Base-by-base conservation (phyloP, 73 alveolate genomes). In the Blepharisma stoltei region DNA sequence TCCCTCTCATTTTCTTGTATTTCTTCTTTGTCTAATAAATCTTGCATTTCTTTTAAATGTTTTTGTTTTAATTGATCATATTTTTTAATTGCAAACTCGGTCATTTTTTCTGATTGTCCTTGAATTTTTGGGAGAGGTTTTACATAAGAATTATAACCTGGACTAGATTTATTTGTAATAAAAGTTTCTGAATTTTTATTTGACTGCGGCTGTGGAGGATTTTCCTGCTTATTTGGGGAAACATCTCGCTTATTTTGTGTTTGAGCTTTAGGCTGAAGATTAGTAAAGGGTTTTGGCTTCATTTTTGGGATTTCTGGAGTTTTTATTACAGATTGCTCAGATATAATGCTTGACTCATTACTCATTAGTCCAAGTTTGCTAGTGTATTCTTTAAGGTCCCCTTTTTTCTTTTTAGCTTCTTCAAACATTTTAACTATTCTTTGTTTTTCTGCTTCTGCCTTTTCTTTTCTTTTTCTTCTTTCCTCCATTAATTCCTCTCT, bases 1-100 rank as follows among this genome's bases (percentile, higher is more conserved):
- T 82, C 90, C 45, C 90, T 54, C 46, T 82, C 90, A 6, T 47
- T 78, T 48, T 82, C 90, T 6, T 38, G 41, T 32, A 52, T 78
- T 67, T 82, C 54, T 69, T 82, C 90, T 38, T 77, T 68, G 43
- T 82, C 90, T 4, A 82, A 14, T n/a, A 82, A n/a, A n/a, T 77
- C 54, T 14, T 77, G 84, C 48, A 81, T 50, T 76, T 81, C 85
- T 54, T 32, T 6, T 44, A 75, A 52, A 70, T 81, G 60, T 55
- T 54, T 76, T 18, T 21, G 44, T 76, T 81, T 81, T 9, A 81
- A 32, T 41, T 77, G 54, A 25, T 81, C 89, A 21, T 32, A 32
- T 32, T 32, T 32, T 32, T 32, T 32, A 32, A 32, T 3, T 32
- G 41, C 41, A 32, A 32, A 32, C 41, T 32, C 41, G 41, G 41